Conservation (phyloP, 2,329 filamentous ascomycete species). For the Colletotrichum destructivum region DNA sequence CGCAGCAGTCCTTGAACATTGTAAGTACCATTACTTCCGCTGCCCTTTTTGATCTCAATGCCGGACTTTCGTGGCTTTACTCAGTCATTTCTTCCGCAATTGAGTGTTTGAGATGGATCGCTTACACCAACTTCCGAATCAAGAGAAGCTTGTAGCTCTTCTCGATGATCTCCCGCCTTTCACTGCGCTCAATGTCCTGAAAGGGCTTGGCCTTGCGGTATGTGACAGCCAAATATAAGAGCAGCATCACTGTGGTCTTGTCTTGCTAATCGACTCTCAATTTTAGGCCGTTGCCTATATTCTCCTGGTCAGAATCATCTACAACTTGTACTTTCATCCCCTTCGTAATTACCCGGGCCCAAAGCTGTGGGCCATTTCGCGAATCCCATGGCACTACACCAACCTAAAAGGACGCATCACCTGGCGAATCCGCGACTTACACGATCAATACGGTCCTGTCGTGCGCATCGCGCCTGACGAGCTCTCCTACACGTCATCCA, state of each 20-base stretch:
- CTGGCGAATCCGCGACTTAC: slow-evolving; percentile 42
- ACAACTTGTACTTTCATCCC: slow-evolving; percentile 53
- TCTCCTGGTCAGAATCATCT: slow-evolving; percentile 34
- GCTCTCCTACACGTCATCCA: slow-evolving; percentile 54
- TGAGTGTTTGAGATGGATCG: not conserved
- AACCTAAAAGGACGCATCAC: slow-evolving; percentile 1
- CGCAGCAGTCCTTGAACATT: not conserved
- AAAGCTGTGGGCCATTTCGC: not conserved
- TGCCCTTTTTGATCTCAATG: not conserved
- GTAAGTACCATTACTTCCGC: not conserved
- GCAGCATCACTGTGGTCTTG: not conserved
- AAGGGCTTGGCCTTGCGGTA: not conserved
- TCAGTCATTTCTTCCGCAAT: not conserved
- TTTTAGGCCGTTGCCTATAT: not conserved
- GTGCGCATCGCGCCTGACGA: slow-evolving; percentile 57
- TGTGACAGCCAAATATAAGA: not conserved
- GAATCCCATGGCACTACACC: slow-evolving; percentile 9
- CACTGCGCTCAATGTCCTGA: not conserved
- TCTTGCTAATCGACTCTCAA: not conserved
- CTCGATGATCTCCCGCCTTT: not conserved
- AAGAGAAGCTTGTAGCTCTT: not conserved
- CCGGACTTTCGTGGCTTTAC: not conserved
- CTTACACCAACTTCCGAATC: not conserved
- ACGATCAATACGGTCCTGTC: slow-evolving; percentile 49
- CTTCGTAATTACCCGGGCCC: slow-evolving; percentile 51